Percentiles rank a stretch among this genome's conserved stretches.
These are phyloP conservation scores for Phytophthora podocarpi DNA, from an alignment of 352 stramenopile genomes.

Conservation along the genomic window DNA sequence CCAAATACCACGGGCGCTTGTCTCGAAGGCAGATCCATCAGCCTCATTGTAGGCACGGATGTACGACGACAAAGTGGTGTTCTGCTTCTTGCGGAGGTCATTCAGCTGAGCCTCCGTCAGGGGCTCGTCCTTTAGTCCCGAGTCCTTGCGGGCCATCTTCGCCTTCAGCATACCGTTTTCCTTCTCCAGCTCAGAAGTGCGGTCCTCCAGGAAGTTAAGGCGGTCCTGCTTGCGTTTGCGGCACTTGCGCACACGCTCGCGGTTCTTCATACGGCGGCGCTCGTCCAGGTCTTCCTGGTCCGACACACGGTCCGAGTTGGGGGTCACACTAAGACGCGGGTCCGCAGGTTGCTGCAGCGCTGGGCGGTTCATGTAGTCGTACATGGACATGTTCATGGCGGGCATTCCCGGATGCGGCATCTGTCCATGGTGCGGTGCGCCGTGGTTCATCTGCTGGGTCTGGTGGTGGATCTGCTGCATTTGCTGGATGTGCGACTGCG, in stretches of 20 bases:
- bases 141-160: conserved; percentile 70
- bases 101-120: conserved; percentile 67
- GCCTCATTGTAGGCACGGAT: conserved; percentile 76
- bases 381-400: conserved; percentile 84
- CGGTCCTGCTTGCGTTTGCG: conserved; percentile 89
- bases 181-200: conserved; percentile 83
- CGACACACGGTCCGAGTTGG: conserved; percentile 68
- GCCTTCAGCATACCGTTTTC: conserved; percentile 77
- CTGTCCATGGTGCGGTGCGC: conserved; percentile 37
- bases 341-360: conserved; percentile 53
- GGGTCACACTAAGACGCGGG: conserved; percentile 55
- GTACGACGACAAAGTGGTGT: conserved; percentile 73
- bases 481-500: conserved; percentile 45
- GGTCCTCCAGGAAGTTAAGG: conserved; percentile 87
- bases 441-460: conserved; percentile 57
- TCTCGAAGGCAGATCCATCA: conserved; percentile 57
- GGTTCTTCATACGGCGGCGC: conserved; percentile 88
- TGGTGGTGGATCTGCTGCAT: conserved; percentile 61
- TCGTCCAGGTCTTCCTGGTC: conserved; percentile 87
- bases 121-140: conserved; percentile 44
- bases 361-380: conserved; percentile 84
- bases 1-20: conserved; percentile 61
- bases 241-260: conserved; percentile 88
- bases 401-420: conserved; percentile 53
- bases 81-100: conserved; percentile 83